Base-by-base conservation (phyloP, 2,329 filamentous ascomycete genomes). In the Verticillium albo-atrum region DNA sequence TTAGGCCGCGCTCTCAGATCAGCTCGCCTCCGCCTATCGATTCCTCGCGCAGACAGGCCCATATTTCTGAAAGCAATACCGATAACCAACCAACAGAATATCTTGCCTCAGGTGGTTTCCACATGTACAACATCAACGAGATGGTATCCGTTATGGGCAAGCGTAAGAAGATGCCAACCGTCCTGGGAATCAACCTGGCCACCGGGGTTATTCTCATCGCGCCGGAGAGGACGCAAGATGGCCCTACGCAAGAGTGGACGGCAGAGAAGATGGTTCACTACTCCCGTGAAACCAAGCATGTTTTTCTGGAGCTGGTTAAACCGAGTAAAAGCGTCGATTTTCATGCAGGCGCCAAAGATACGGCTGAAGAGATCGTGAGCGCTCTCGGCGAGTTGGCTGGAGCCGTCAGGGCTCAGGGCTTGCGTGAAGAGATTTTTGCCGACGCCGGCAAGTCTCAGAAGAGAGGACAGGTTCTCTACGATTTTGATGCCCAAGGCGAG, bases 121-220 rank as follows among this genome's bases (percentile, higher is more conserved):
- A 96, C 70, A 82, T 98, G 73, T 98, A 97, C 76, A 97, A 97
- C 68, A 93, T 98, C 68, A 96, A 93, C 71, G 94, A 98, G 75
- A 97, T 97, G 90, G 86, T 97, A 4, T 94, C 92, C n/a, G 87
- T 95, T 52, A 93, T 97, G 86, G 94, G 94, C 59, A 97, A 96
- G 79, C 89, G 91, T 69, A 97, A 97, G 80, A 98, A 98, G 78
- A 95, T 97, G 91, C 92, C 94, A 1, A 97, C 92, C n/a, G 97
- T 91, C 0, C 75, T 98, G 37, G 94, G 94, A n/a, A 89, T 98
- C 69, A 97, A 98, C 71, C 81, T 95, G 59, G 88, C 89, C 54
- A 96, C 91, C 17, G 93, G 93, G 42, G 85, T 89, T 32, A 96
- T 99, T 66, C 87, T 97, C 75, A 91, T 99, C 67, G 90, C 92